Evolutionary conservation across 2,329 filamentous ascomycete genomes (phyloP).

Genomic region (Alternaria sp.): DNA sequence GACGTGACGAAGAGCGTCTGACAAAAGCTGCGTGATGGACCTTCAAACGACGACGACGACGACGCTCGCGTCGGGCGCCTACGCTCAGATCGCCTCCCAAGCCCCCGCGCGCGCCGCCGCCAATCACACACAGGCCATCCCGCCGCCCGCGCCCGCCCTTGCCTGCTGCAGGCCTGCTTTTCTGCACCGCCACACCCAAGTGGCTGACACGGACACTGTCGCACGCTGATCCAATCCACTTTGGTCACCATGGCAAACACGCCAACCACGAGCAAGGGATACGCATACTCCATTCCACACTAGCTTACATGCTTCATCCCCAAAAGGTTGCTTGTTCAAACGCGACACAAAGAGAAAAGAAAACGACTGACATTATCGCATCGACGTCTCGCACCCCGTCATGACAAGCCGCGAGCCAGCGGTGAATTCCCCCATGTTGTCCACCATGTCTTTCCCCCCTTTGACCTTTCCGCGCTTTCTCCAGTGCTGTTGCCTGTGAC

Average conservation of each 20-base stretch:
- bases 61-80: constrained; percentile 17
- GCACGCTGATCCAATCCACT: background rate
- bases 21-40: background rate
- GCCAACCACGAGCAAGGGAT: constrained; percentile 6
- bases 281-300: constrained; percentile 21
- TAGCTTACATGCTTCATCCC: constrained; percentile 33
- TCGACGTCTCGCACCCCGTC: constrained; percentile 13
- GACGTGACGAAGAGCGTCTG: constrained; percentile 25
- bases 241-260: background rate
- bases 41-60: background rate
- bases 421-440: constrained; percentile 16
- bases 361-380: constrained; percentile 37
- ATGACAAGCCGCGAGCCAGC: constrained; percentile 16
- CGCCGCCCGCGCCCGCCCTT: constrained; percentile 9
- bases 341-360: constrained; percentile 32
- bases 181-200: background rate
- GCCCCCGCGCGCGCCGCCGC: constrained; percentile 1
- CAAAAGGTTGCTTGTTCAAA: constrained; percentile 27
- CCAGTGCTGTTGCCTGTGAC: background rate
- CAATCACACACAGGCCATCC: constrained; percentile 4
- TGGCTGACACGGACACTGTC: background rate
- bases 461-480: constrained; percentile 6
- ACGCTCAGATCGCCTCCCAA: constrained; percentile 17
- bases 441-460: constrained; percentile 30
- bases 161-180: background rate